phyloP scores from a whole-genome alignment of 129 eudicot species.

The Flaveria sonorensis region DNA sequence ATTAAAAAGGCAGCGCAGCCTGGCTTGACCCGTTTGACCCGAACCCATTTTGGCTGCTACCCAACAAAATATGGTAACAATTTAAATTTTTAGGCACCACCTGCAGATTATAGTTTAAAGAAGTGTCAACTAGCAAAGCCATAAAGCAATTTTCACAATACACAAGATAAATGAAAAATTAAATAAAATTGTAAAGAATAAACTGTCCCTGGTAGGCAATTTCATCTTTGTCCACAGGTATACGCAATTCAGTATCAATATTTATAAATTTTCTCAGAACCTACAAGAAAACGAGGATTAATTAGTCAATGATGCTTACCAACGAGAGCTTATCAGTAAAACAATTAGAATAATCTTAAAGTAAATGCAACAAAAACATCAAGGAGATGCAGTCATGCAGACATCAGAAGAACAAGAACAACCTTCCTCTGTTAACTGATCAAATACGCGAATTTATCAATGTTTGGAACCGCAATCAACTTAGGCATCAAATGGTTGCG shows the following conservation, averaged over 20 bases:
- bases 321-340: not conserved
- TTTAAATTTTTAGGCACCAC: not conserved
- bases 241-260: conserved; percentile 70
- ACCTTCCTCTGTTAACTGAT: conserved; percentile 74
- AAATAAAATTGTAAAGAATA: not conserved
- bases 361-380: too few relatives aligned
- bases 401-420: too few relatives aligned
- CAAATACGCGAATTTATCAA: conserved; percentile 75
- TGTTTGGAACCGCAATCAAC: conserved; percentile 80
- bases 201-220: conserved; percentile 61
- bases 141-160: conserved; percentile 7
- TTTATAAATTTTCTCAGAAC: conserved; percentile 59
- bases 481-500: conserved; percentile 94
- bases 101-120: not conserved
- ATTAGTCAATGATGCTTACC: not conserved
- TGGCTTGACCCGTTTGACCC: not conserved
- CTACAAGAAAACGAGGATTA: conserved; percentile 37
- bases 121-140: not conserved
- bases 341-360: too few relatives aligned
- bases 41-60: not conserved
- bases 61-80: not conserved
- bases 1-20: not conserved
- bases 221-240: conserved; percentile 84
- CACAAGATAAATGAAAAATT: not conserved
- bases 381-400: too few relatives aligned